Percentiles rank a stretch among this genome's conserved stretches.
Conservation (phyloP, 2,329 filamentous ascomycete genomes). For the Penicillium paneum region DNA sequence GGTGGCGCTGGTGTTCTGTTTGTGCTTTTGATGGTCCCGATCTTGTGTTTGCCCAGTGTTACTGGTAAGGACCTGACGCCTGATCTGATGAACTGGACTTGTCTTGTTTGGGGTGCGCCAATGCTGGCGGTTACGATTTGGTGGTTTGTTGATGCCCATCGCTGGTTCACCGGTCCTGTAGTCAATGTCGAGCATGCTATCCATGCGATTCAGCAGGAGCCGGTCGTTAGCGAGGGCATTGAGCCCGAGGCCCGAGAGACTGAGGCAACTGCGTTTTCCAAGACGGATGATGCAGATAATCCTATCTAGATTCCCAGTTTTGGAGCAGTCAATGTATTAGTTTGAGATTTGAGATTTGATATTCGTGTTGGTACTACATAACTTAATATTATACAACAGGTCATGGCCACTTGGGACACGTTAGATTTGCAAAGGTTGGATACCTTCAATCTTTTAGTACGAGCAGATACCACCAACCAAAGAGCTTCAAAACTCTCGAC, state of each 20-base stretch:
- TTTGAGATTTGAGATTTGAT: neutral
- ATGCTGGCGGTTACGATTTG: slow-evolving; percentile 60
- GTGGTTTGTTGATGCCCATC: slow-evolving; percentile 62
- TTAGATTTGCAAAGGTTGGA: neutral
- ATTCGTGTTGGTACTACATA: too few species aligned
- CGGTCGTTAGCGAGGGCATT: slow-evolving; percentile 25
- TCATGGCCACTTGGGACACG: neutral
- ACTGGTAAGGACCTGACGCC: slow-evolving; percentile 54
- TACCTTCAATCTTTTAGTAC: neutral
- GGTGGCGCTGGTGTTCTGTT: slow-evolving; percentile 58
- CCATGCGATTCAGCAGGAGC: slow-evolving; percentile 24
- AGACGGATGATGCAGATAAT: slow-evolving; percentile 11
- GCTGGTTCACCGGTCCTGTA: slow-evolving; percentile 69
- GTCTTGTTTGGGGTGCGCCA: slow-evolving; percentile 62
- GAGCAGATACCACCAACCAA: neutral
- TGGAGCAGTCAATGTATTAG: neutral
- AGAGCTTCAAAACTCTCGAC: neutral
- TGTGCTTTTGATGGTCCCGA: slow-evolving; percentile 64
- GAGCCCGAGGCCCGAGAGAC: slow-evolving; percentile 11
- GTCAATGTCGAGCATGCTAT: slow-evolving; percentile 60
- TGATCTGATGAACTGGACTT: slow-evolving; percentile 66
- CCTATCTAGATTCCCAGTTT: neutral
- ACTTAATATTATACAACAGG: neutral
- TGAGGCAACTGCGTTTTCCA: slow-evolving; percentile 3
- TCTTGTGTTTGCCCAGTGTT: slow-evolving; percentile 62